A percentile compares a stretch with the other conserved stretches of the same genome.
These are phyloP conservation scores for Trichodelitschia bisporula DNA, from an alignment of 495 filamentous ascomycete genomes.

Conservation along the genomic window DNA sequence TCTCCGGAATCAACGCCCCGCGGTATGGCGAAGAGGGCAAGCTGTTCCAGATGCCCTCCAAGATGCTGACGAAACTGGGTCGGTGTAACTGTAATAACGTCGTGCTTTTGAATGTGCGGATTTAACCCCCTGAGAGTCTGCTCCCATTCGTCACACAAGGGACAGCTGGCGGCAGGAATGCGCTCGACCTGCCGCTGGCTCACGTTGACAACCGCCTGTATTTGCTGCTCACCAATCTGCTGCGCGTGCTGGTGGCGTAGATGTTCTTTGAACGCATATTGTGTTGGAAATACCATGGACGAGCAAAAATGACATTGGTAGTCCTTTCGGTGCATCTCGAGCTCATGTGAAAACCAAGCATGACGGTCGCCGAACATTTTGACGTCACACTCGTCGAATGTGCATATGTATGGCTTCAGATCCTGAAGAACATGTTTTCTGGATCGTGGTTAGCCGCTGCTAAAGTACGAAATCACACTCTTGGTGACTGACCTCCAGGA, in stretches of 20 bases:
- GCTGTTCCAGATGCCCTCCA: neutral
- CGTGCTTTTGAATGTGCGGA: neutral
- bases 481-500: conserved; percentile 5
- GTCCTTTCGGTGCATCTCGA: conserved; percentile 1
- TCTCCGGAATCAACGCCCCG: no score
- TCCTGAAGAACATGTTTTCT: conserved; percentile 1
- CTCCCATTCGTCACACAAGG: conserved; percentile 3
- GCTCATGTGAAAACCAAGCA: conserved; percentile 2
- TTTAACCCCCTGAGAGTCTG: conserved; percentile 1
- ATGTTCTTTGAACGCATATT: no score
- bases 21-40: neutral
- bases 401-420: conserved; percentile 2
- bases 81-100: neutral
- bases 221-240: no score
- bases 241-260: no score
- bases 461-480: no score
- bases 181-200: neutral
- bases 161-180: neutral
- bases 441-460: neutral
- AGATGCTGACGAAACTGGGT: neutral
- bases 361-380: conserved; percentile 1
- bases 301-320: conserved; percentile 2
- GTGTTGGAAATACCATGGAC: neutral
- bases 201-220: no score
- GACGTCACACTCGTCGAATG: conserved; percentile 1